Evolutionary conservation across 2,329 filamentous ascomycete species (phyloP).

Genomic region (Calonectria hawksworthii): DNA sequence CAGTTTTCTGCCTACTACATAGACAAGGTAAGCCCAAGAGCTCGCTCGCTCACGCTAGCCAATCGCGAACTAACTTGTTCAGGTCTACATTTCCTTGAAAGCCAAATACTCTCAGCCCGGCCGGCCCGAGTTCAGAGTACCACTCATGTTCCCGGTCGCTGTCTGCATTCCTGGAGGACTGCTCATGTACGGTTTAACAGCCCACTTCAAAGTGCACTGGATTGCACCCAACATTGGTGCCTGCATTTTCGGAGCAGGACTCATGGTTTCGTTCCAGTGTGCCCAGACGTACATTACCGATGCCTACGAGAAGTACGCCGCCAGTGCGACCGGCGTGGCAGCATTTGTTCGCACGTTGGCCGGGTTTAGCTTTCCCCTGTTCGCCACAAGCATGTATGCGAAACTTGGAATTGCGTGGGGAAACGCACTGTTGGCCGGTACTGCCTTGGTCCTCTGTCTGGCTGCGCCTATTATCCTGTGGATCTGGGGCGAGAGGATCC

Average conservation of each 20-base stretch:
- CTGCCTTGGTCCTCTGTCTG: slow-evolving; percentile 39
- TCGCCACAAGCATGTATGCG: slow-evolving; percentile 61
- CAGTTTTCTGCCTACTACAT: slow-evolving; percentile 61
- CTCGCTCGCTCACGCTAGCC: rapidly evolving
- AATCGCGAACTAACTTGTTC: not conserved
- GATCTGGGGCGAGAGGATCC: slow-evolving; percentile 38
- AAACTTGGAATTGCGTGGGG: slow-evolving; percentile 61
- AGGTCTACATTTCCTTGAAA: slow-evolving; percentile 49
- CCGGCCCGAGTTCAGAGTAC: slow-evolving; percentile 52
- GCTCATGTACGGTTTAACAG: slow-evolving; percentile 64
- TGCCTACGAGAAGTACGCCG: slow-evolving; percentile 56
- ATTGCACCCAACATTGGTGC: slow-evolving; percentile 71
- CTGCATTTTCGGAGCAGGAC: slow-evolving; percentile 59
- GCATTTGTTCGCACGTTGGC: slow-evolving; percentile 68
- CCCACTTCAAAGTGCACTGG: slow-evolving; percentile 60
- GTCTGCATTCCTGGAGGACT: slow-evolving; percentile 62
- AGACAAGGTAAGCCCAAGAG: slow-evolving; percentile 46
- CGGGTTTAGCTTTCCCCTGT: slow-evolving; percentile 71
- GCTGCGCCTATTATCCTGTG: slow-evolving; percentile 36
- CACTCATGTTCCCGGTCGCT: slow-evolving; percentile 52
- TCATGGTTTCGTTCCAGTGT: slow-evolving; percentile 70
- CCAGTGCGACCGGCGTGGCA: slow-evolving; percentile 63
- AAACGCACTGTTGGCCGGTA: slow-evolving; percentile 52
- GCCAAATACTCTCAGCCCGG: slow-evolving; percentile 43
- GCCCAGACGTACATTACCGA: slow-evolving; percentile 72